Evolutionary conservation across 352 stramenopile species (phyloP), one percentile per base, ranked within the genome.

Genomic region (Phytophthora chlamydospora): DNA sequence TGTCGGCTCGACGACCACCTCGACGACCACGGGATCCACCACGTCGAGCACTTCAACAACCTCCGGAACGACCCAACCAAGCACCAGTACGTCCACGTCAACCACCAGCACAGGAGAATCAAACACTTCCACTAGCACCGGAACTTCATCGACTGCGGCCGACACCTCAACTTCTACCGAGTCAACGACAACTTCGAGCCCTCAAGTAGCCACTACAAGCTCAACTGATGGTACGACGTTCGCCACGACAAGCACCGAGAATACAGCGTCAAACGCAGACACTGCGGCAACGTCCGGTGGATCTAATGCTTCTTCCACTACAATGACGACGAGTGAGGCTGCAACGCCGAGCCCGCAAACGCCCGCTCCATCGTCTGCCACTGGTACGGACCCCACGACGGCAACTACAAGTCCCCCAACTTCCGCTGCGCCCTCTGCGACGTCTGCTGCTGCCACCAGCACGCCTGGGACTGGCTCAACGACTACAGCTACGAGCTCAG

Each of bases 1-100:
- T 8, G 46, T 41, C 19, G 47, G 61, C 19, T 24, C 43, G 13
- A 31, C 57, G 7, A 58, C 39, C 27, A 58, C 45, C n/a, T 11
- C 42, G 0, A 7, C 42, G 7, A 34, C 42, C 6, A 35, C 42
- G 9, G 42, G 16, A 4, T 34, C 21, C 8, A 33, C n/a, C 16
- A 32, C 31, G 11, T 21, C 46, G 21, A 24, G 21, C 32, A 36
- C 45, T n/a, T 24, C 32, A 8, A 41, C 35, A 48, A 34, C 42
- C 11, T 24, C 21, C 21, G 21, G 2, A 24, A 24, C 21, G 21
- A 24, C 21, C 21, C 21, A 24, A 3, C 21, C 21, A 24, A 24
- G 21, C 21, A 3, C 21, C 21, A 24, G 21, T 24, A 24, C 21
- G 3, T 24, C 21, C 1, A 21, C 42, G 3, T 24, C 21, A 24